Evolutionary conservation across 192 early-diverging fungal species (phyloP).

Genomic region (Paraglomus occultum): DNA sequence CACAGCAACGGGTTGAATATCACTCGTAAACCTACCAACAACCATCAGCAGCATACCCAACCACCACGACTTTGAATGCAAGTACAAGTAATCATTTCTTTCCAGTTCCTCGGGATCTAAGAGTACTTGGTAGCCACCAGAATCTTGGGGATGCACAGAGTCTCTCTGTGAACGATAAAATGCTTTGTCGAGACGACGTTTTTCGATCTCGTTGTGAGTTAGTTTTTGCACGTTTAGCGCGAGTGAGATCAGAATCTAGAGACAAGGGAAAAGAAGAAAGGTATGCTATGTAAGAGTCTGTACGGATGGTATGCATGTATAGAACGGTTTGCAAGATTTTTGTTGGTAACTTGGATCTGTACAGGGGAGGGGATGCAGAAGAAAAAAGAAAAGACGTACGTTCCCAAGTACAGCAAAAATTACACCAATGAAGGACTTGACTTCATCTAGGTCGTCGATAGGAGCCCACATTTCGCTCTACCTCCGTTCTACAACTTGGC

Average conservation of each 20-base stretch:
- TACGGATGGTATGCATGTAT: conserved; percentile 1
- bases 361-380: neutral
- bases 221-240: conserved; percentile 74
- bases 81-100: conserved; percentile 40
- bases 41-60: conserved; percentile 66
- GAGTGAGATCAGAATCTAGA: conserved; percentile 61
- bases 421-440: conserved; percentile 60
- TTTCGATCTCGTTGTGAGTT: conserved; percentile 49
- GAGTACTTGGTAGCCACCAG: conserved; percentile 26
- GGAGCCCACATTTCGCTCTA: conserved; percentile 39
- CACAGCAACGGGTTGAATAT: neutral
- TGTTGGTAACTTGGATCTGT: neutral
- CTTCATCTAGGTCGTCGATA: conserved; percentile 42
- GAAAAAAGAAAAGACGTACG: conserved; percentile 36
- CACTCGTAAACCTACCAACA: conserved; percentile 48
- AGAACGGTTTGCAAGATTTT: neutral
- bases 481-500: neutral
- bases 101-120: conserved; percentile 24
- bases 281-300: neutral
- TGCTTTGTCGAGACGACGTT: conserved; percentile 4
- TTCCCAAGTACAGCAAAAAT: conserved; percentile 62
- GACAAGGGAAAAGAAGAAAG: neutral
- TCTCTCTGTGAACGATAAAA: conserved; percentile 1
- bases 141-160: neutral
- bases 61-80: conserved; percentile 65